These are phyloP conservation scores for Monosporozyma unispora DNA, from an alignment of 805 yeast genomes.

Conservation along the genomic window DNA sequence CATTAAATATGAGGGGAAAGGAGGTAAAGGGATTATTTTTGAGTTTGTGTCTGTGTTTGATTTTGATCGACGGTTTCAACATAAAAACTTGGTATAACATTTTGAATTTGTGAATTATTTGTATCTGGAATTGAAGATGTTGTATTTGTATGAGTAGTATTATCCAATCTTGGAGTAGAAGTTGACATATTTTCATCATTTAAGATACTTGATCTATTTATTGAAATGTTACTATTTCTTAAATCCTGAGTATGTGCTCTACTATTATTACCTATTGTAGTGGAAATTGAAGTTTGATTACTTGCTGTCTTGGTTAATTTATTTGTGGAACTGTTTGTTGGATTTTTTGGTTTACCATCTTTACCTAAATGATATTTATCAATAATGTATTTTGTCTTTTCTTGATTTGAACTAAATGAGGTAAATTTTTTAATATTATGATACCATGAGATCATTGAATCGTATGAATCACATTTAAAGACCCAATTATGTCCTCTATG, in stretches of 20 bases:
- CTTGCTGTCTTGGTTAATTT: neutral
- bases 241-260: neutral
- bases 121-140: constrained; percentile 22
- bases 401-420: constrained; percentile 47
- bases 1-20: neutral
- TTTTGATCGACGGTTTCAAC: constrained; percentile 7
- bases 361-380: constrained; percentile 6
- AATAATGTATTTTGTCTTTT: constrained; percentile 42
- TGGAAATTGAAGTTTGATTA: neutral
- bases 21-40: neutral
- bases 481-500: constrained; percentile 88
- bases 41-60: neutral
- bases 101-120: constrained; percentile 13
- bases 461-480: constrained; percentile 81
- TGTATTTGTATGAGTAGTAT: constrained; percentile 11
- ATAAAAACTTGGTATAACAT: constrained; percentile 9
- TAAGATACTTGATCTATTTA: neutral
- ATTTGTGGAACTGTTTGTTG: neutral
- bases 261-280: neutral
- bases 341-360: constrained; percentile 5
- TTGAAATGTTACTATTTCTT: neutral
- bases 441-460: constrained; percentile 77
- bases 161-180: constrained; percentile 11
- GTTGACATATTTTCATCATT: constrained; percentile 1
- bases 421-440: constrained; percentile 66